phyloP scores from a whole-genome alignment of 768 basidiomycete genomes.

The Lentinula sp. region DNA sequence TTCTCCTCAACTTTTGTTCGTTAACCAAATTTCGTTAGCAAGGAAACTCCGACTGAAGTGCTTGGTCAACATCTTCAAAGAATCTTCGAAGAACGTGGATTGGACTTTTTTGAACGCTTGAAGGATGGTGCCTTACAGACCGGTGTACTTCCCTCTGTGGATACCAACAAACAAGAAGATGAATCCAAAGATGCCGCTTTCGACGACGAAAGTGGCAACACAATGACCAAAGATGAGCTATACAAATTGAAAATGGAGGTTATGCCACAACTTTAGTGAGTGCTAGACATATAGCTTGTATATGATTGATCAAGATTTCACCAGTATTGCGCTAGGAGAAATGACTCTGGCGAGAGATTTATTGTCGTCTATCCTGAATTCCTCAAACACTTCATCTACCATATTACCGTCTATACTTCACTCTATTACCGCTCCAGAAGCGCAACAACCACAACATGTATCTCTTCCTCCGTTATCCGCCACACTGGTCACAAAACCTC shows the following conservation, averaged over 20 bases:
- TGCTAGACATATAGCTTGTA: conserved; percentile 9
- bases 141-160: conserved; percentile 15
- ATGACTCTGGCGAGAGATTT: conserved; percentile 74
- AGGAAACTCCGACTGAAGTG: conserved; percentile 48
- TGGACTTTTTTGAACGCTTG: conserved; percentile 65
- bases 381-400: conserved; percentile 22
- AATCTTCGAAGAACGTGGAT: conserved; percentile 69
- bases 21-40: conserved; percentile 24
- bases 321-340: conserved; percentile 71
- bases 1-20: conserved; percentile 10
- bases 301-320: conserved; percentile 8
- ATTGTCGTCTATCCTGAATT: conserved; percentile 49
- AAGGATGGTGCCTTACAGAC: conserved; percentile 17
- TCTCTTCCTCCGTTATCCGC: conserved; percentile 40
- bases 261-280: conserved; percentile 68
- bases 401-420: conserved; percentile 17
- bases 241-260: conserved; percentile 70
- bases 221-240: conserved; percentile 72
- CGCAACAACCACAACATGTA: background rate
- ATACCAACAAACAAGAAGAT: conserved; percentile 11
- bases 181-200: conserved; percentile 19
- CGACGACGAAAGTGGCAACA: conserved; percentile 22
- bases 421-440: conserved; percentile 8
- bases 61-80: conserved; percentile 63
- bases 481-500: conserved; percentile 59